phyloP scores from a whole-genome alignment of 352 stramenopile species.

The Pythium chondricola region DNA sequence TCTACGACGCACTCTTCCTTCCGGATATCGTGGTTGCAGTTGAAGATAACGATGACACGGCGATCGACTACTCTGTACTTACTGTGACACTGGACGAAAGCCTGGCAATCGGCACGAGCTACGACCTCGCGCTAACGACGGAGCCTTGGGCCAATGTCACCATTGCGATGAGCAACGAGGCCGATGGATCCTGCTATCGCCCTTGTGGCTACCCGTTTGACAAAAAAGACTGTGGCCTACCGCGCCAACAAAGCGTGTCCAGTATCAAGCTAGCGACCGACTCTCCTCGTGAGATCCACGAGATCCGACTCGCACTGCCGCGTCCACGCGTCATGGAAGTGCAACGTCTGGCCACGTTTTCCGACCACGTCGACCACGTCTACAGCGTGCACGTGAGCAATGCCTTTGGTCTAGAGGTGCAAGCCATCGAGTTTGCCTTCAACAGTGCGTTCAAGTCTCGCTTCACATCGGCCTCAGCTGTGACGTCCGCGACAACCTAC shows the following conservation, averaged over 20 bases:
- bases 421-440: conserved; percentile 44
- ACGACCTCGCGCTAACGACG: conserved; percentile 40
- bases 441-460: conserved; percentile 40
- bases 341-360: conserved; percentile 51
- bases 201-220: conserved; percentile 67
- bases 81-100: conserved; percentile 37
- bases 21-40: conserved; percentile 60
- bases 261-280: conserved; percentile 44
- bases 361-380: conserved; percentile 55
- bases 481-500: conserved; percentile 30
- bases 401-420: conserved; percentile 37
- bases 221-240: conserved; percentile 37
- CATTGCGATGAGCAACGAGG: conserved; percentile 74
- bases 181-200: conserved; percentile 52
- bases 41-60: conserved; percentile 55
- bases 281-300: conserved; percentile 58
- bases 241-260: conserved; percentile 62
- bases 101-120: conserved; percentile 13
- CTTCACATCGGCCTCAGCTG: conserved; percentile 26
- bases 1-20: conserved; percentile 55
- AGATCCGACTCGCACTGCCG: conserved; percentile 36
- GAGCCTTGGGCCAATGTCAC: conserved; percentile 72
- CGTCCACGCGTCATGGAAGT: conserved; percentile 45
- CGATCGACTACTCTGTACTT: conserved; percentile 43
- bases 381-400: conserved; percentile 33